These are phyloP conservation scores for Backusella australiensis DNA, from an alignment of 192 early-diverging fungal genomes.

Conservation along the genomic window DNA sequence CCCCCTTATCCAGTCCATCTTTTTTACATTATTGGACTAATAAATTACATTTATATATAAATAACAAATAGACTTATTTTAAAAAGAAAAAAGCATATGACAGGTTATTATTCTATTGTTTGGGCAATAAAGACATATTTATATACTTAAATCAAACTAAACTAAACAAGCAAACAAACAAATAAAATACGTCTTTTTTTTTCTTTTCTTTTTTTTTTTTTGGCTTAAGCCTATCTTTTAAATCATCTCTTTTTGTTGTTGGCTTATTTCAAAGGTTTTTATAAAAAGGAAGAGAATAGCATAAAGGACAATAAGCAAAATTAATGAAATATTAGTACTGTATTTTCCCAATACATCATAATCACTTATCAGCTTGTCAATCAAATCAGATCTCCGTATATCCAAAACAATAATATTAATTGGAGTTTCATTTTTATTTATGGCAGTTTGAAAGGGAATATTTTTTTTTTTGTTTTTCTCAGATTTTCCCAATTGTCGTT, in stretches of 20 bases:
- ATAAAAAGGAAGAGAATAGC: no score
- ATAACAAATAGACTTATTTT: neutral
- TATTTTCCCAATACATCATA: no score
- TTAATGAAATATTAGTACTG: no score
- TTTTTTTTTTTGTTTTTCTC: neutral
- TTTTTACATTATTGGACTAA: neutral
- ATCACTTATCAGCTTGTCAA: no score
- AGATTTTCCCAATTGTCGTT: neutral
- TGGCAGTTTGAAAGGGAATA: no score
- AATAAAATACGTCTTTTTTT: neutral
- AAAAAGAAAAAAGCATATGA: constrained; percentile 1
- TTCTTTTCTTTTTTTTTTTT: neutral
- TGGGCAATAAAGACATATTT: neutral
- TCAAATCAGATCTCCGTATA: neutral
- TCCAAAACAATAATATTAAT: neutral
- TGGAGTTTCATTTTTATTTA: neutral
- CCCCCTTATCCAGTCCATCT: neutral
- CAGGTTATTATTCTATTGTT: neutral
- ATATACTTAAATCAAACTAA: neutral
- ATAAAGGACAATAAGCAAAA: no score
- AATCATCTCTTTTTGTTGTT: no score
- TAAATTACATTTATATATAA: neutral
- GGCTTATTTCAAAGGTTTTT: no score
- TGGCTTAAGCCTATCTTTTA: neutral
- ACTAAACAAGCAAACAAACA: neutral